phyloP scores from a whole-genome alignment of 352 stramenopile species.

The Phytophthora constricta region DNA sequence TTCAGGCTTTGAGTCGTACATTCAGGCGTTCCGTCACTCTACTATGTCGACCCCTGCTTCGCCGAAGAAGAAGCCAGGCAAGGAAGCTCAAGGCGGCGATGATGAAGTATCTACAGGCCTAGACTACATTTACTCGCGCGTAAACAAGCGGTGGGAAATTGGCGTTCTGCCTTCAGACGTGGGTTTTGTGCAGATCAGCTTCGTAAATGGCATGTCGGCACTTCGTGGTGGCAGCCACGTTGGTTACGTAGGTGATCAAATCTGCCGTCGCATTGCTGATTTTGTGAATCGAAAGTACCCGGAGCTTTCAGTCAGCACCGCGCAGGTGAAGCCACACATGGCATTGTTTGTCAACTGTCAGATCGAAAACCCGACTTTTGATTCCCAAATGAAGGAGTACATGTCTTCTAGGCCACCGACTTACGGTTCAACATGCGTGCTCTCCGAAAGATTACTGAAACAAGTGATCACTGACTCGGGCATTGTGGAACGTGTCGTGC shows the following conservation, averaged over 20 bases:
- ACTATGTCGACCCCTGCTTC: conserved; percentile 43
- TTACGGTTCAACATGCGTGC: conserved; percentile 91
- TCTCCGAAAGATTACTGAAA: conserved; percentile 96
- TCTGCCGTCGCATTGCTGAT: conserved; percentile 90
- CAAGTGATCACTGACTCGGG: conserved; percentile 93
- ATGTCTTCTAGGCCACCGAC: conserved; percentile 93
- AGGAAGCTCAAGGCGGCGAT: conserved; percentile 32
- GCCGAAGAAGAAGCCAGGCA: conserved; percentile 6
- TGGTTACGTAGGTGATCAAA: conserved; percentile 85
- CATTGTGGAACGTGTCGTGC: conserved; percentile 95
- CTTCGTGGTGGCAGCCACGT: conserved; percentile 97
- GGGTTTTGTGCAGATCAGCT: conserved; percentile 97
- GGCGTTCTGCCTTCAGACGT: conserved; percentile 91
- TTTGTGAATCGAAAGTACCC: conserved; percentile 97
- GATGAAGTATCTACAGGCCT: conserved; percentile 66
- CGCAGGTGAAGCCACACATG: conserved; percentile 98
- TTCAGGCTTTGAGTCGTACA: conserved; percentile 97
- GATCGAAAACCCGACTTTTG: conserved; percentile 99
- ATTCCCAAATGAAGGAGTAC: conserved; percentile 99
- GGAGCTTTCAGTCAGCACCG: conserved; percentile 91
- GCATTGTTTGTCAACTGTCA: conserved; percentile 98
- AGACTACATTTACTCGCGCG: conserved; percentile 92
- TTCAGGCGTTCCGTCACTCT: conserved; percentile 87
- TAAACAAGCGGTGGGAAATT: conserved; percentile 97
- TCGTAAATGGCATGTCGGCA: conserved; percentile 99